Base-by-base conservation (phyloP, 768 basidiomycete genomes). In the Tremella yokohamensis region DNA sequence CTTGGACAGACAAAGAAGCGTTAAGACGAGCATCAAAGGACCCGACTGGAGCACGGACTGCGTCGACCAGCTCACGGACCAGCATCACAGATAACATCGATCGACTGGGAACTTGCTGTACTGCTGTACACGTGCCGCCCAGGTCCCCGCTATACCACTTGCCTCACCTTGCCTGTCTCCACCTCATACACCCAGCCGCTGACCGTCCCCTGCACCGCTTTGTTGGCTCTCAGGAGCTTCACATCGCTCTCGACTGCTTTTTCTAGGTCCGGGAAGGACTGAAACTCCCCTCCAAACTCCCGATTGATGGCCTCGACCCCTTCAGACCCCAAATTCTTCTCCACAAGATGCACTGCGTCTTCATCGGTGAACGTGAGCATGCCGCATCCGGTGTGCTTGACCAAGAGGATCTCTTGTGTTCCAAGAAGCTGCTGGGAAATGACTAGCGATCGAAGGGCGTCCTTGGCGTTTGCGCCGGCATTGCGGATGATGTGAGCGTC, bases 401-500 rank as follows among this genome's bases (percentile, higher is more conserved):
- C 82, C 50, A 88, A 77, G 3, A 84, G 82, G 52, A 87, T 82
- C 76, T 87, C 84, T 15, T 80, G 79, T 9, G 87, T 88, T 12
- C 85, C 86, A 15, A 87, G 80, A 15, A 87, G 81, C 40, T 85
- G 84, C 67, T 88, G 86, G 26, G 86, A 87, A 67, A 88, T 83
- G 51, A 88, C 78, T 65, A 88, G 78, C 69, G 82, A 83, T 18
- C 86, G 81, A 8, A 88, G 64, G 0, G 85, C 83, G 24, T 88
- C 87, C 61, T 81, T 80, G 39, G 85, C 85, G 61, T 15, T 49
- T 15, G 40, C 39, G 9, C 25, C 61, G 49, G 57, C 86, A 71
- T 87, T 88, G 19, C 87, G 81, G 60, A 87, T 86, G 51, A 87
- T 79, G 74, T 87, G 85, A 2, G 85, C 84, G 49, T 86, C 85